Evolutionary conservation across 148 eudicot species (phyloP).

Genomic region (Suaeda aralocaspica): DNA sequence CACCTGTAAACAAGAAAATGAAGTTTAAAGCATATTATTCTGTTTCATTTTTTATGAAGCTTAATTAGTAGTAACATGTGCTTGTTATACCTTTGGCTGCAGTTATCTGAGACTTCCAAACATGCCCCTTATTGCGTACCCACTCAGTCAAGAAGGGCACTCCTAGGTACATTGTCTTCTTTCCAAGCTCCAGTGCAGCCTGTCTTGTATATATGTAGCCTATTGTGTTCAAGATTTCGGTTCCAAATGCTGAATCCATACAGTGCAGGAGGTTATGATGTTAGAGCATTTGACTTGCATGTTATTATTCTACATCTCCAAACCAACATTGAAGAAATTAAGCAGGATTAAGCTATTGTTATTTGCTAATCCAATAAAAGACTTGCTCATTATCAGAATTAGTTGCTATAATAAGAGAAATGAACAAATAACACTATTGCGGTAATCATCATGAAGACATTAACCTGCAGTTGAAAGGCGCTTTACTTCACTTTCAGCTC

Average conservation of each 20-base stretch:
- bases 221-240: slow-evolving; percentile 65
- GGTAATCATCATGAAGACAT: neutral
- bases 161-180: slow-evolving; percentile 81
- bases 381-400: no score
- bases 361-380: no score
- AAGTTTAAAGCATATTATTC: neutral
- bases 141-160: slow-evolving; percentile 92
- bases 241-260: slow-evolving; percentile 65
- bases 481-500: slow-evolving; percentile 69
- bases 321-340: no score
- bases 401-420: neutral
- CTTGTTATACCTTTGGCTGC: slow-evolving; percentile 85
- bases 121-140: slow-evolving; percentile 89
- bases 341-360: no score
- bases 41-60: neutral
- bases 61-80: neutral
- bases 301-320: no score
- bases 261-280: neutral
- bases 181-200: slow-evolving; percentile 93
- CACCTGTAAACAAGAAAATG: slow-evolving; percentile 45
- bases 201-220: slow-evolving; percentile 92
- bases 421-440: no score
- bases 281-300: neutral
- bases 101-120: slow-evolving; percentile 88
- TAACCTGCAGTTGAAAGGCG: slow-evolving; percentile 76